Evolutionary conservation across 2,329 filamentous ascomycete genomes (phyloP).

Genomic region (Setomelanomma holmii): DNA sequence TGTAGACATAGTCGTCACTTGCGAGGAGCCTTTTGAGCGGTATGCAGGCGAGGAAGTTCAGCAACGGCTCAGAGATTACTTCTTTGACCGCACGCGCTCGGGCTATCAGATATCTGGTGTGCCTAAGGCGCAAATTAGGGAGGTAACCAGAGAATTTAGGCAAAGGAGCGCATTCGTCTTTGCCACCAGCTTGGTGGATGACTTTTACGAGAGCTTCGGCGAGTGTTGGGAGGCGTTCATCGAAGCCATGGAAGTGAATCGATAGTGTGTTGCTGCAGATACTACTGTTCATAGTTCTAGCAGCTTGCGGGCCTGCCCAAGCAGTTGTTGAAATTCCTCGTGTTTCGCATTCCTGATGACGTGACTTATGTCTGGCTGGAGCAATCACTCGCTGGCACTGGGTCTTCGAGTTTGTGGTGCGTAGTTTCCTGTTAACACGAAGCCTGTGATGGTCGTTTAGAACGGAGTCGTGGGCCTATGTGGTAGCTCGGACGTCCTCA

Average conservation of each 20-base stretch:
- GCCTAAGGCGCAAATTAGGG: constrained; percentile 1
- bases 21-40: constrained; percentile 6
- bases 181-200: constrained; percentile 6
- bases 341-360: neutral
- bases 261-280: neutral
- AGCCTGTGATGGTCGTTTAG: no score
- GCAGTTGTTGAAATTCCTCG: neutral
- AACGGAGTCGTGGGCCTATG: no score
- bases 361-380: neutral
- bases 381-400: no score
- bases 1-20: constrained; percentile 4
- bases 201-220: constrained; percentile 12
- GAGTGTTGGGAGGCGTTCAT: constrained; percentile 8
- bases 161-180: constrained; percentile 4
- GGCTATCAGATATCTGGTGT: constrained; percentile 6
- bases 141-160: constrained; percentile 1
- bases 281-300: neutral
- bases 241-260: constrained; percentile 4
- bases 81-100: constrained; percentile 1
- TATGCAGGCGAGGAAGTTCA: constrained; percentile 3
- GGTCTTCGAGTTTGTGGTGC: neutral
- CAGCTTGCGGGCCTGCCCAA: neutral
- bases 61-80: constrained; percentile 1
- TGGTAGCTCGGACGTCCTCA: no score
- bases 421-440: neutral